Percentiles rank a stretch among this genome's conserved stretches.
Conservation (phyloP, 495 filamentous ascomycete species). For the Chaetomium cochliodes region DNA sequence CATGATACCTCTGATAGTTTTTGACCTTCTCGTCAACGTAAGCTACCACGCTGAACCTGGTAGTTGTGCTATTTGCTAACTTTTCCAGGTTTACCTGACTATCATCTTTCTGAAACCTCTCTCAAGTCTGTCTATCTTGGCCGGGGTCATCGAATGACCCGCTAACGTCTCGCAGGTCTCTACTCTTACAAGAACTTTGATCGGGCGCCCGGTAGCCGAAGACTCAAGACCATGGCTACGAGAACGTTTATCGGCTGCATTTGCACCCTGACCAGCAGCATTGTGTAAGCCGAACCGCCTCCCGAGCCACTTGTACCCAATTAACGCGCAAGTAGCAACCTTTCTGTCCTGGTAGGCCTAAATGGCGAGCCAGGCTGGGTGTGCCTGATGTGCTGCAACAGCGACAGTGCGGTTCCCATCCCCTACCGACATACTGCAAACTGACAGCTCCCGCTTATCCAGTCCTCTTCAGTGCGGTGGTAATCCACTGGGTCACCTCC, state of each 20-base stretch:
- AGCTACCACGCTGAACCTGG: background rate
- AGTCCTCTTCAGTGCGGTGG: constrained; percentile 54
- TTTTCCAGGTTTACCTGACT: constrained; percentile 51
- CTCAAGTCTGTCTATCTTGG: constrained; percentile 36
- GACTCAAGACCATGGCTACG: constrained; percentile 42
- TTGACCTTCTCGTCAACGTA: constrained; percentile 52
- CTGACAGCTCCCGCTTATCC: background rate
- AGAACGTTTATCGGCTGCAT: constrained; percentile 52
- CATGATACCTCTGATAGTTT: constrained; percentile 52
- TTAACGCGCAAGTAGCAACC: constrained; percentile 39
- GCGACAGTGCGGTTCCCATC: constrained; percentile 41
- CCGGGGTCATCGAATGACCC: background rate
- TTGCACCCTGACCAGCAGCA: constrained; percentile 48
- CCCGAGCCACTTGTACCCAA: background rate
- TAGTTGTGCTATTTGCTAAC: background rate
- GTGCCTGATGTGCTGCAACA: constrained; percentile 57
- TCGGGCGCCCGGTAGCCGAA: constrained; percentile 35
- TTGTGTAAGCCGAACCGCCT: constrained; percentile 37
- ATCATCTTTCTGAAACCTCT: constrained; percentile 51
- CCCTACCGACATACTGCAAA: background rate
- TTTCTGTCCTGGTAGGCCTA: constrained; percentile 50
- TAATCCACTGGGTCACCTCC: constrained; percentile 57
- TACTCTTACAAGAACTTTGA: constrained; percentile 43
- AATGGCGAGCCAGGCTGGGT: constrained; percentile 57
- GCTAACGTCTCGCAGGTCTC: constrained; percentile 30